Percentiles rank a stretch among this genome's conserved stretches.
Evolutionary conservation across 257 asterid species (phyloP).

Genomic region (Leonotis leonurus): DNA sequence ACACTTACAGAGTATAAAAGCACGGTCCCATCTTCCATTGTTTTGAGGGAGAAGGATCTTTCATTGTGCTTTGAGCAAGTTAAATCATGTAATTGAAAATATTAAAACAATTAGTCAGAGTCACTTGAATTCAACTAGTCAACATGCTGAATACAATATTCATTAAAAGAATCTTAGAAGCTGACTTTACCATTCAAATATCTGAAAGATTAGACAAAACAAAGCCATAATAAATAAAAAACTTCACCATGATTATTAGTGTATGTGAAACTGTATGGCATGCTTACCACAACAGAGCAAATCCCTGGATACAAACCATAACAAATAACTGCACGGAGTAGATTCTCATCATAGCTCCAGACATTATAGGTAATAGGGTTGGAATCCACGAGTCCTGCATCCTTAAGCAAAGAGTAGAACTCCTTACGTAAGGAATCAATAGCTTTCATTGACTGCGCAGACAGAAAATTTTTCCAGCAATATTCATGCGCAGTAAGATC

Average conservation of each 20-base stretch:
- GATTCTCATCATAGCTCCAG: conserved; percentile 85
- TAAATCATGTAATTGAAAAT: background rate
- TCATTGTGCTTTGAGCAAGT: conserved; percentile 69
- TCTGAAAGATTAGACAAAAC: background rate
- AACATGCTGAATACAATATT: background rate
- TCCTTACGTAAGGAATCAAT: conserved; percentile 85
- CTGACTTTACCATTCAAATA: conserved; percentile 2
- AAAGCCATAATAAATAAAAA: conserved; percentile 3
- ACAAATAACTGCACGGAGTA: conserved; percentile 76
- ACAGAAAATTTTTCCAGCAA: conserved; percentile 94
- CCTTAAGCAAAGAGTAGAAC: conserved; percentile 76
- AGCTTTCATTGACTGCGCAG: conserved; percentile 80
- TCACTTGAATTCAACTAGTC: conserved; percentile 2
- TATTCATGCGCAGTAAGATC: conserved; percentile 60
- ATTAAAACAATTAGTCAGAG: too few species aligned
- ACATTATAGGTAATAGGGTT: conserved; percentile 53
- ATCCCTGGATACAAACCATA: conserved; percentile 91
- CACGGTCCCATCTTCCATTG: conserved; percentile 95
- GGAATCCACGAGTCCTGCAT: conserved; percentile 83
- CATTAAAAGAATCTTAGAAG: background rate
- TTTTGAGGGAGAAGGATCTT: conserved; percentile 77
- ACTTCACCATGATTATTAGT: background rate
- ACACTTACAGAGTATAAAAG: conserved; percentile 67
- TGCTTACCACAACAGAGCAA: conserved; percentile 83
- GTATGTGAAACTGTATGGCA: conserved; percentile 9